Evolutionary conservation across 1,284 basidiomycete species (phyloP), one percentile per base, ranked within the genome.

Genomic region (Exobasidium cylindrosporum): DNA sequence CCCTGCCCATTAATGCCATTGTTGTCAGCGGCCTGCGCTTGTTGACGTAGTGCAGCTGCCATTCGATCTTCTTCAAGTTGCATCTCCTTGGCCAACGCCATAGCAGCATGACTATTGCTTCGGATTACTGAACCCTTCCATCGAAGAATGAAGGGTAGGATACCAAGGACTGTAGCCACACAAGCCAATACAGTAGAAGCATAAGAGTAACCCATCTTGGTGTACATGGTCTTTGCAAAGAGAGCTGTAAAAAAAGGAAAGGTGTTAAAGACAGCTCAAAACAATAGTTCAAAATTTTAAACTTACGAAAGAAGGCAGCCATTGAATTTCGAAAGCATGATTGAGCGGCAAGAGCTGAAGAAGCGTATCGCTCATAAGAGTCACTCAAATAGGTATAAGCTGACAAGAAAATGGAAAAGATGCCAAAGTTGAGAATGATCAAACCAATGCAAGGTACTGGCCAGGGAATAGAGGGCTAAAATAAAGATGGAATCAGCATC

Each of bases 291-390:
- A n/a, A n/a, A n/a, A n/a, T n/a, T n/a, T n/a, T n/a, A n/a, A n/a
- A n/a, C n/a, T n/a, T n/a, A n/a, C n/a, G n/a, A n/a, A n/a, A n/a
- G n/a, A n/a, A n/a, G 26, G 57, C 52, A 0, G 62, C 70, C 17
- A 72, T 68, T 13, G 73, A 55, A 84, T 71, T 81, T 85, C 89
- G 84, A 64, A 84, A 85, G 43, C 90, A 81, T 75, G 86, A 87
- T 78, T 90, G 89, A 0, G 88, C 89, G 0, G 89, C 89, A 21
- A 89, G 81, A 0, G 89, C 89, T 1, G 88, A 89, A 0, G 87
- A 89, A 4, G 89, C 89, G 66, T 86, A 91, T 1, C 86, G 84
- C 0, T 74, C 63, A 29, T 62, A 62, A 26, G 7, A 50, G 17
- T 62, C 61, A 14, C 40, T 21, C 11, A 62, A 35, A 31, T 62